A percentile compares a stretch with the other conserved stretches of the same genome.
These are phyloP conservation scores for Agarophyton chilense DNA, from an alignment of 23 red algal species.

Conservation along the genomic window DNA sequence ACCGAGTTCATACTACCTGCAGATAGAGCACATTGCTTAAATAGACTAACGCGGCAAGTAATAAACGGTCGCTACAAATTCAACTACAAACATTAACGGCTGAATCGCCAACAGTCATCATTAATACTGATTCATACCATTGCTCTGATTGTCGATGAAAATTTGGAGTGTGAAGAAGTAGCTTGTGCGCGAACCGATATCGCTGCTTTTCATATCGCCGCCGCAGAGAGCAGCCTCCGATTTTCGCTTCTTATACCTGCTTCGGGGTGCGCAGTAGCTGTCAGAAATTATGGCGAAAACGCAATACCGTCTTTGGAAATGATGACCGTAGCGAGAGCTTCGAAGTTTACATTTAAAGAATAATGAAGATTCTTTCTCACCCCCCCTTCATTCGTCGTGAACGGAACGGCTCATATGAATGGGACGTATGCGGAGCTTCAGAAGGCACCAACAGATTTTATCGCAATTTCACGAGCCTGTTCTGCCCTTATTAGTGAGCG, in stretches of 20 bases:
- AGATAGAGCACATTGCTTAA: too few species aligned
- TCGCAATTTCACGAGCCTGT: constrained; percentile 18
- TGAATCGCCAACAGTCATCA: too few species aligned
- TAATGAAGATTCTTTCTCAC: constrained; percentile 53
- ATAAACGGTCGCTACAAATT: too few species aligned
- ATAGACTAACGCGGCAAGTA: too few species aligned
- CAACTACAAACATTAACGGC: too few species aligned
- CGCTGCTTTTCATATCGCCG: constrained; percentile 44
- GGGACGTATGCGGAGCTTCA: constrained; percentile 4
- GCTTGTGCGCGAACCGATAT: constrained; percentile 38
- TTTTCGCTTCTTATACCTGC: constrained; percentile 59
- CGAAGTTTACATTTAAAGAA: constrained; percentile 9
- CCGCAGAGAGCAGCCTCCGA: constrained; percentile 19
- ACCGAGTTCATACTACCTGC: too few species aligned
- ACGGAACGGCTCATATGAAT: constrained; percentile 7
- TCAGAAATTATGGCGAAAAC: constrained; percentile 33
- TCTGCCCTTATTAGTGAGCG: background rate
- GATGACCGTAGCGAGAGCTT: constrained; percentile 26
- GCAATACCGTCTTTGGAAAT: background rate
- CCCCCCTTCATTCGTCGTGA: constrained; percentile 9
- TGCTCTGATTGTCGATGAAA: constrained; percentile 64
- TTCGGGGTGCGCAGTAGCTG: constrained; percentile 42
- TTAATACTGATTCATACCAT: too few species aligned
- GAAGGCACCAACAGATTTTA: constrained; percentile 14
- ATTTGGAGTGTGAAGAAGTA: constrained; percentile 35